These are phyloP conservation scores for Naganishia vishniacii DNA, from an alignment of 768 basidiomycete species.

Conservation along the genomic window DNA sequence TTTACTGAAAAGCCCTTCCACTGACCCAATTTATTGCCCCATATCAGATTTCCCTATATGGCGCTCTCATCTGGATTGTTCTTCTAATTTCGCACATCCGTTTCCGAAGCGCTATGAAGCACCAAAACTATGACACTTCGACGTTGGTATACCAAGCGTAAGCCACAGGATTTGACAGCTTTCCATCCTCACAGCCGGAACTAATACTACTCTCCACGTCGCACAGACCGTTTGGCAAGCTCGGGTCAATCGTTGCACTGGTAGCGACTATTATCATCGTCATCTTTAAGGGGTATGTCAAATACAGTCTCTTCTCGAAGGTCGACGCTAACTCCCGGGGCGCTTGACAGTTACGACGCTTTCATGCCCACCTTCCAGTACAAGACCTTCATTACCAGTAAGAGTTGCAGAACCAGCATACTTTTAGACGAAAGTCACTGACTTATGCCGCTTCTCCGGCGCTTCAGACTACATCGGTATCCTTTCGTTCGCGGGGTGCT, in stretches of 20 bases:
- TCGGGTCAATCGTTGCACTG: constrained; percentile 63
- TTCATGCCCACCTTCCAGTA: constrained; percentile 60
- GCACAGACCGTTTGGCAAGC: constrained; percentile 53
- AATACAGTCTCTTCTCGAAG: too few species aligned
- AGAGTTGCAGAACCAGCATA: not conserved
- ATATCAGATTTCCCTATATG: constrained; percentile 11
- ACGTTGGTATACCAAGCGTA: constrained; percentile 47
- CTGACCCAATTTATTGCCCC: not conserved
- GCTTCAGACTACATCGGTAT: constrained; percentile 16
- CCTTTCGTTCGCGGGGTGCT: constrained; percentile 12
- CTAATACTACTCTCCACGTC: not conserved
- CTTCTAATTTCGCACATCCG: constrained; percentile 21
- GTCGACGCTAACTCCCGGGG: too few species aligned
- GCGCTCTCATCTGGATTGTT: constrained; percentile 15
- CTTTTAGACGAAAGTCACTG: too few species aligned
- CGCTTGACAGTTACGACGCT: constrained; percentile 50
- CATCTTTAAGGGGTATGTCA: constrained; percentile 53
- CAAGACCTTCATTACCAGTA: constrained; percentile 43
- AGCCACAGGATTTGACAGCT: not conserved
- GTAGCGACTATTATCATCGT: constrained; percentile 60
- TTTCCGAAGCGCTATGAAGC: constrained; percentile 37
- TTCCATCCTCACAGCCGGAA: not conserved
- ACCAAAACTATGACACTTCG: constrained; percentile 53
- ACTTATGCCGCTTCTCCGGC: too few species aligned
- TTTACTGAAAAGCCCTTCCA: not conserved